phyloP scores from a whole-genome alignment of 495 filamentous ascomycete species.

The Aspergillus mulundensis region DNA sequence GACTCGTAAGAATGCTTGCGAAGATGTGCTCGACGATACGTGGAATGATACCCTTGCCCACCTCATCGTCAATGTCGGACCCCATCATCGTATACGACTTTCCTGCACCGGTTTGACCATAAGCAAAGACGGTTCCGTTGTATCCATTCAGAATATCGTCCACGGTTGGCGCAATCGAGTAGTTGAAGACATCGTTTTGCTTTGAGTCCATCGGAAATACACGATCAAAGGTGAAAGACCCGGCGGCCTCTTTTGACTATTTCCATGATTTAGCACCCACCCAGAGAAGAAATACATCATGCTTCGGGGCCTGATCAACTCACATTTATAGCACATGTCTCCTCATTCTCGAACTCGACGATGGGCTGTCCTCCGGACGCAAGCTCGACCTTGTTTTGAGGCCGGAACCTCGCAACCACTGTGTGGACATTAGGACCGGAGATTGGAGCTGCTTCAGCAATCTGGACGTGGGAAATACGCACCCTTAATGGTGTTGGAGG shows the following conservation, averaged over 20 bases:
- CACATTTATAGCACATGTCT: constrained; percentile 85
- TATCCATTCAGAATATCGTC: constrained; percentile 98
- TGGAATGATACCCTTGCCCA: constrained; percentile 88
- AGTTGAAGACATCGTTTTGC: constrained; percentile 92
- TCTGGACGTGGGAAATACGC: constrained; percentile 25
- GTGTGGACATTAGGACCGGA: constrained; percentile 9
- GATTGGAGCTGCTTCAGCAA: not conserved
- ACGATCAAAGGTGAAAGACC: constrained; percentile 92
- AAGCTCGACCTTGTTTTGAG: constrained; percentile 91
- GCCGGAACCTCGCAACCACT: constrained; percentile 96
- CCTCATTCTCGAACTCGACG: constrained; percentile 79
- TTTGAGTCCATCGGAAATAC: constrained; percentile 89
- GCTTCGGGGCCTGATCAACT: constrained; percentile 23
- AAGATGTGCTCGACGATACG: constrained; percentile 98
- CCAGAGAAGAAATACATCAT: not conserved
- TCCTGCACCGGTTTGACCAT: constrained; percentile 96
- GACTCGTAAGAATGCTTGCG: constrained; percentile 82
- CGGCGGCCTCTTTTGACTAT: constrained; percentile 77
- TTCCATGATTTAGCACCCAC: constrained; percentile 6
- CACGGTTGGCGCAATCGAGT: constrained; percentile 91
- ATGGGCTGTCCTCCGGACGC: constrained; percentile 86
- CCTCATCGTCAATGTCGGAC: constrained; percentile 87
- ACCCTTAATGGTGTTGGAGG: constrained; percentile 72
- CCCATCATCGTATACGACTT: constrained; percentile 99
- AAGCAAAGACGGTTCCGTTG: constrained; percentile 98